Evolutionary conservation across 306 rosid genomes (phyloP).

Genomic region (Ormosia semicastrata): DNA sequence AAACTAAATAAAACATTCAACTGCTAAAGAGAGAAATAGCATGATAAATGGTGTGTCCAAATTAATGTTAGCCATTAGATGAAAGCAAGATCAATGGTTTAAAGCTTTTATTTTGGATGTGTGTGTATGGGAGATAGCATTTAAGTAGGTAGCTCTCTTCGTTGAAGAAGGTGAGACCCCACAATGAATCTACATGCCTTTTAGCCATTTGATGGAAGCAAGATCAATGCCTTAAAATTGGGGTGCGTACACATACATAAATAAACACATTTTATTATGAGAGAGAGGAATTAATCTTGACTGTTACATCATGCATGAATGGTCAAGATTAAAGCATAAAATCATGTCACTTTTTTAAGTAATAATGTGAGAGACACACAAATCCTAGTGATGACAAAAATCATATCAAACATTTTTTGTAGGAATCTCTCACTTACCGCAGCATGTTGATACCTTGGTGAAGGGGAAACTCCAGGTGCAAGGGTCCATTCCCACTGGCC

Average conservation of each 20-base stretch:
- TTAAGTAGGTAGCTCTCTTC: background rate
- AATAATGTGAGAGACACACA: background rate
- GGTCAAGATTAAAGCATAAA: slow-evolving; percentile 9
- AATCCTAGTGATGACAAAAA: slow-evolving; percentile 2
- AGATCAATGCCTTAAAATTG: background rate
- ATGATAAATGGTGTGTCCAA: background rate
- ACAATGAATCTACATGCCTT: background rate
- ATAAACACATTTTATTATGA: background rate
- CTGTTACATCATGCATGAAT: background rate
- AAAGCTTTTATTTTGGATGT: background rate
- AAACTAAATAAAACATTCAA: background rate
- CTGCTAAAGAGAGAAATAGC: background rate
- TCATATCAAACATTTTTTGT: slow-evolving; percentile 10
- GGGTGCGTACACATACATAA: background rate
- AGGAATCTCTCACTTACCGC: slow-evolving; percentile 68
- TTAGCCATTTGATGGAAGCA: background rate
- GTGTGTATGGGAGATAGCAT: background rate
- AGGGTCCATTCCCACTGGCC: slow-evolving; percentile 99
- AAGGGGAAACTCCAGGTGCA: slow-evolving; percentile 99
- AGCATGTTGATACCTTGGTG: slow-evolving; percentile 96
- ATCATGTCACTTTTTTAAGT: background rate
- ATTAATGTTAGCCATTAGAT: background rate
- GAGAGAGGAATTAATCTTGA: slow-evolving; percentile 1
- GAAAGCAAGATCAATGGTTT: background rate
- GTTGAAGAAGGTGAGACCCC: background rate